Evolutionary conservation across 306 rosid species (phyloP), one percentile per base, ranked within the genome.

Genomic region (Coriaria nepalensis): DNA sequence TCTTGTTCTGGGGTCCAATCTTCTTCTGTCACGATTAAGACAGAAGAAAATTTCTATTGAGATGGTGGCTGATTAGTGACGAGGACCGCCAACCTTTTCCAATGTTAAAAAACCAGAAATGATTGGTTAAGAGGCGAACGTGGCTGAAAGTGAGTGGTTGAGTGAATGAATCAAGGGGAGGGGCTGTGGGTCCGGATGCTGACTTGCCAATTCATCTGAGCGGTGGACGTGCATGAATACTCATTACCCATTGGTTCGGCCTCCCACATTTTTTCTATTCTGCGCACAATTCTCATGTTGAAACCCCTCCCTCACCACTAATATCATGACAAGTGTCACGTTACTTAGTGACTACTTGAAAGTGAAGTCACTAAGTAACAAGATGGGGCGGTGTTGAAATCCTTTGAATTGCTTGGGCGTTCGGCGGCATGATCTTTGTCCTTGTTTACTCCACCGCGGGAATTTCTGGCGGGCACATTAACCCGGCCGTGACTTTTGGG

Each of bases 381-480:
- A 47, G 13, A 38, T 35, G 4, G 5, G 10, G 20, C 20, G 67
- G 67, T 20, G 60, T 62, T 33, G 67, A 60, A 2, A 49, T 62
- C 53, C 54, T 46, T 8, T 60, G 67, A 0, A 62, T 62, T 5
- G 67, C 67, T 47, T 62, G 60, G 67, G 60, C 67, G 9, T 62
- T 62, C 32, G 67, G 67, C 3, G 60, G 67, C 35, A 62, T 55
- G 53, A 53, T 62, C 54, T 62, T 62, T n/a, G 60, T 62, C 38
- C 67, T 62, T 37, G 67, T 62, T 33, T 62, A 62, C 55, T 62
- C 60, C 39, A 62, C 67, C 7, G 67, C 67, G 20, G 67, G 67
- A 9, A 62, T 62, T 40, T 62, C 67, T 39, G 67, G 67, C 13
- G 36, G 60, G 43, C 57, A 15, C 35, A 37, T 47, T 15, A 61